Evolutionary conservation across 2,329 filamentous ascomycete genomes (phyloP), one percentile per base, ranked within the genome.

Genomic region (Aspergillus calidoustus): DNA sequence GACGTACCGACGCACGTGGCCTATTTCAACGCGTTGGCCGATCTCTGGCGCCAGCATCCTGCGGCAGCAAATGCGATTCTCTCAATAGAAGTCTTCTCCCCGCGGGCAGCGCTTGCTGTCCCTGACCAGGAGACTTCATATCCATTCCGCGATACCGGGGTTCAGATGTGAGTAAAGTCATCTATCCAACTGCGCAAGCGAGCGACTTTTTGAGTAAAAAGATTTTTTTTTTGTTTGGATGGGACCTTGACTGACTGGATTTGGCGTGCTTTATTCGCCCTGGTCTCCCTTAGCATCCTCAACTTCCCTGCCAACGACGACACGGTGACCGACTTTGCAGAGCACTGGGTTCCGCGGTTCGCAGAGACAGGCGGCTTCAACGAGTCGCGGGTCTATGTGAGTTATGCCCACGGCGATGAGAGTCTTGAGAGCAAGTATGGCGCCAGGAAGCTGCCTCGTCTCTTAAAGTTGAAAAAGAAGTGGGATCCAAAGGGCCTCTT

Each of bases 401-500:
- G 41, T 28, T 60, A 48, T 31, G 50, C 57, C 8, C 50, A 54
- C 7, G 57, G 57, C 51, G 28, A 48, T 9, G 51, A 60, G n/a
- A 17, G 19, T 0, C 50, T 60, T 0, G 50, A 54, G 9, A 5
- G 17, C 2, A 54, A n/a, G 31, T 55, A 54, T 30, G 44, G 23
- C 4, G 17, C 17, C 9, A n/a, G n/a, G 19, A 60, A 60, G n/a
- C 11, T 60, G 44, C 41, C 28, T 3, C 28, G 41, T 1, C 51
- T 60, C 30, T n/a, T 25, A 11, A 17, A 23, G 51, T 15, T 60
- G 43, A 60, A 60, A 28, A 47, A 38, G 43, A 28, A 55, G 43
- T 60, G 51, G 50, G 57, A 60, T 50, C 51, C 57, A 7, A 48
- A 41, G 30, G 44, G 43, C 4, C 4, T 54, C 11, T 59, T 59